Base-by-base conservation (phyloP, 768 basidiomycete species). In the Chlorophyllum brunneum region DNA sequence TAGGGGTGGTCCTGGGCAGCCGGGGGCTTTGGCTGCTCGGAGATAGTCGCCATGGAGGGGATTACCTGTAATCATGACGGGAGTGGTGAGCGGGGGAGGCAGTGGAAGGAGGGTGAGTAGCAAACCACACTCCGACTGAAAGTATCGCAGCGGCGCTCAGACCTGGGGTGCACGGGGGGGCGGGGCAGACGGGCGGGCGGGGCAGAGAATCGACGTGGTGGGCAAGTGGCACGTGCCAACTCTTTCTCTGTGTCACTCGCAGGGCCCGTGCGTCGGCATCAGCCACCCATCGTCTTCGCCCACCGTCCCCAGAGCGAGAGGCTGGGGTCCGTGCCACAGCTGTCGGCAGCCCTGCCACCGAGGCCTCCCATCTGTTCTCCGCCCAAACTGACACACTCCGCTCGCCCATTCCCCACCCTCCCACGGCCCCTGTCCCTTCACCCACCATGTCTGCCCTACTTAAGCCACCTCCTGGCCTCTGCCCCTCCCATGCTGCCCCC, bases 71-170 rank as follows among this genome's bases (percentile, higher is more conserved):
- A 45, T 31, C 27, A 56, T 52, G 41, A 58, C 47, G 29, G 20
- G 31, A 46, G 36, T 37, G 36, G n/a, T 36, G 51, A 20, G 51
- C 39, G 43, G 44, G 52, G 45, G 54, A 57, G 30, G 5, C n/a
- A 20, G n/a, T 18, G 23, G 18, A 6, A 40, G 58, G 48, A 58
- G 54, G 63, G 61, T 61, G 62, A 64, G 54, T 60, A 66, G 68
- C 66, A 70, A 67, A 64, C 66, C 70, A 70, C 69, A 73, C 74
- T 74, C 72, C 71, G 73, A 72, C 66, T 72, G 64, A 73, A 73
- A 72, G 36, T 48, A 71, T 62, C 62, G 55, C 63, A 62, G 61
- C 67, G 66, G 62, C 65, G 73, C 72, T 73, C 68, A 71, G 71
- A 72, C 68, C 71, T 63, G 60, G 26, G n/a, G 18, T 18, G 36